These are phyloP conservation scores for Tulasnella sp. DNA, from an alignment of 768 basidiomycete species.

Conservation along the genomic window DNA sequence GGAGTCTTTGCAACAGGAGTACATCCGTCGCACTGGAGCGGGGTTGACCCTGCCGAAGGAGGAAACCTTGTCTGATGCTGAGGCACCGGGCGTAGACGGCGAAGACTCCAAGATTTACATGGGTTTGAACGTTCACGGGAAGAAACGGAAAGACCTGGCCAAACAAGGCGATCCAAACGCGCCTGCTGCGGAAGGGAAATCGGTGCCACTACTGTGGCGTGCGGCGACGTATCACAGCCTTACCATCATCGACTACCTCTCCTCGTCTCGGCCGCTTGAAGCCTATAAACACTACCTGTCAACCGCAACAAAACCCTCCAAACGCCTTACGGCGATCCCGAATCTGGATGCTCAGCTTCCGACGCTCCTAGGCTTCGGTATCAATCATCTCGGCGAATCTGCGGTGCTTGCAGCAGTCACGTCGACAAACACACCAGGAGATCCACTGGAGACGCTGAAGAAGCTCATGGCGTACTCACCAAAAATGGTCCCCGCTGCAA, in stretches of 20 bases:
- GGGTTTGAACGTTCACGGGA: slow-evolving; percentile 53
- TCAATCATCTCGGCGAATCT: no score
- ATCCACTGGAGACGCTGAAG: slow-evolving; percentile 29
- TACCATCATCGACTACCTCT: slow-evolving; percentile 38
- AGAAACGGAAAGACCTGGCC: slow-evolving; percentile 47
- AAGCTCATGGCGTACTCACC: slow-evolving; percentile 35
- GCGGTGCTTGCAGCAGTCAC: no score
- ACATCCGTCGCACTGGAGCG: slow-evolving; percentile 42
- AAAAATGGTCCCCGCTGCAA: slow-evolving; percentile 32
- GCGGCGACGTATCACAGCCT: slow-evolving; percentile 27
- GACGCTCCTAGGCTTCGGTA: no score
- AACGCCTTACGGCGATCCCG: slow-evolving; percentile 35
- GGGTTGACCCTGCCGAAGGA: slow-evolving; percentile 20
- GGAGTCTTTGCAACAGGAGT: slow-evolving; percentile 27
- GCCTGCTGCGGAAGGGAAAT: neutral
- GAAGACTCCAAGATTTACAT: slow-evolving; percentile 37
- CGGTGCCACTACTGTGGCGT: slow-evolving; percentile 33
- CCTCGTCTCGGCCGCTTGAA: slow-evolving; percentile 35
- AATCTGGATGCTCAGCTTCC: slow-evolving; percentile 20
- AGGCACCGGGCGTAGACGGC: neutral
- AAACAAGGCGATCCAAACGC: slow-evolving; percentile 42
- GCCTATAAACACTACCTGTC: slow-evolving; percentile 42
- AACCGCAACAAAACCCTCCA: slow-evolving; percentile 35
- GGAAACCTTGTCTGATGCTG: slow-evolving; percentile 26
- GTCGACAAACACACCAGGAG: neutral